These are phyloP conservation scores for Rugosomyces carneus DNA, from an alignment of 1,284 basidiomycete species.

Conservation along the genomic window DNA sequence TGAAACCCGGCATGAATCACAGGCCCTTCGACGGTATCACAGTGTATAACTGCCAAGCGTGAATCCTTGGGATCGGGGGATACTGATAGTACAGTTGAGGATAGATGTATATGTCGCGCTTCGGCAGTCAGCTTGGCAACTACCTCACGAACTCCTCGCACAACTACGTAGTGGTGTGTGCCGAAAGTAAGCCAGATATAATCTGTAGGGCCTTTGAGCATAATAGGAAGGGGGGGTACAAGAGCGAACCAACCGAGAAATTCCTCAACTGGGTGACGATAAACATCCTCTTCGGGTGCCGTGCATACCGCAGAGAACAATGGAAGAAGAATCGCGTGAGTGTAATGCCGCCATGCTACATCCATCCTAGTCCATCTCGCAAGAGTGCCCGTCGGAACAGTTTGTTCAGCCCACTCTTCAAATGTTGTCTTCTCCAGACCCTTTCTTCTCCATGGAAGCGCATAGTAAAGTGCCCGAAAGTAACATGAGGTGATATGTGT, in stretches of 20 bases:
- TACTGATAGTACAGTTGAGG: slow-evolving; percentile 42
- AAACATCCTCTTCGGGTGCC: slow-evolving; percentile 42
- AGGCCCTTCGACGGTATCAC: slow-evolving; percentile 23
- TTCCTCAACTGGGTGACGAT: slow-evolving; percentile 53
- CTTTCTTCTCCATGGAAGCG: slow-evolving; percentile 38
- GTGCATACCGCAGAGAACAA: slow-evolving; percentile 74
- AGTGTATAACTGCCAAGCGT: slow-evolving; percentile 32
- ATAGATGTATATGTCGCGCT: slow-evolving; percentile 47
- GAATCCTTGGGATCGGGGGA: slow-evolving; percentile 28
- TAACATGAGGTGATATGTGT: slow-evolving; percentile 46
- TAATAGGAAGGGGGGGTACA: neutral
- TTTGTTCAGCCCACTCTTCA: slow-evolving; percentile 39
- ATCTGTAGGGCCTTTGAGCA: slow-evolving; percentile 31
- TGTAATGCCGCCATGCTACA: slow-evolving; percentile 47
- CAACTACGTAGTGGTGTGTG: slow-evolving; percentile 55
- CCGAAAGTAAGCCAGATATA: slow-evolving; percentile 58
- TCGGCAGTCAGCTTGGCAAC: slow-evolving; percentile 37
- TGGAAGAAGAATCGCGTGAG: slow-evolving; percentile 48
- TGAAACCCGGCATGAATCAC: slow-evolving; percentile 42
- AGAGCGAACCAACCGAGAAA: slow-evolving; percentile 44
- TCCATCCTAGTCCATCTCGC: slow-evolving; percentile 38
- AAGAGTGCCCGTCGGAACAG: slow-evolving; percentile 34
- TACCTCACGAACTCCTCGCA: slow-evolving; percentile 50
- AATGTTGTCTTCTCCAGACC: slow-evolving; percentile 34
- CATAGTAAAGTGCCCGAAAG: slow-evolving; percentile 45